These are phyloP conservation scores for Beta corolliflora DNA, from an alignment of 179 eudicot genomes.

Conservation along the genomic window DNA sequence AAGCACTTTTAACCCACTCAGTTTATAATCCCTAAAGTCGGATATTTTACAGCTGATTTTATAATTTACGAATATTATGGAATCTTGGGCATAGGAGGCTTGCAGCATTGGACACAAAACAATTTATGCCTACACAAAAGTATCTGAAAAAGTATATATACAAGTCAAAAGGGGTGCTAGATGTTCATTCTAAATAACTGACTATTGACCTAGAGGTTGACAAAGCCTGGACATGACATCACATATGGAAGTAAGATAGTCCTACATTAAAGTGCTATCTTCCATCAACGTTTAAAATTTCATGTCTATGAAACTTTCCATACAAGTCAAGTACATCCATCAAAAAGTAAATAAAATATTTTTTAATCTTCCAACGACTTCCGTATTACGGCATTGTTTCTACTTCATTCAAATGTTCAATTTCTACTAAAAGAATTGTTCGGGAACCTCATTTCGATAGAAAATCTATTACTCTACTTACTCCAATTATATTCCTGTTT, in stretches of 20 bases:
- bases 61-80: not conserved
- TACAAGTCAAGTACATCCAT: not conserved
- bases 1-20: too few relatives aligned
- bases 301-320: not conserved
- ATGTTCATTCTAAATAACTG: not conserved
- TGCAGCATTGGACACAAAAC: not conserved
- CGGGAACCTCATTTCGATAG: not conserved
- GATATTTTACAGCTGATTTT: not conserved
- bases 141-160: not conserved
- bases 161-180: not conserved
- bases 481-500: too few relatives aligned
- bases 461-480: not conserved
- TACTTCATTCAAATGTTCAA: not conserved
- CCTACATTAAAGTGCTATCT: too few relatives aligned
- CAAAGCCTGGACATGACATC: too few relatives aligned
- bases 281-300: not conserved
- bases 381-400: not conserved
- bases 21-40: not conserved
- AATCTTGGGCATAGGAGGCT: not conserved
- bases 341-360: too few relatives aligned
- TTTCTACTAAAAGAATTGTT: not conserved
- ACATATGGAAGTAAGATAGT: too few relatives aligned
- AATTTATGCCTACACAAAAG: not conserved
- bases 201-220: not conserved
- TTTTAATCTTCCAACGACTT: not conserved